Evolutionary conservation across 2,329 filamentous ascomycete genomes (phyloP).

Genomic region (Sporothrix brasiliensis): DNA sequence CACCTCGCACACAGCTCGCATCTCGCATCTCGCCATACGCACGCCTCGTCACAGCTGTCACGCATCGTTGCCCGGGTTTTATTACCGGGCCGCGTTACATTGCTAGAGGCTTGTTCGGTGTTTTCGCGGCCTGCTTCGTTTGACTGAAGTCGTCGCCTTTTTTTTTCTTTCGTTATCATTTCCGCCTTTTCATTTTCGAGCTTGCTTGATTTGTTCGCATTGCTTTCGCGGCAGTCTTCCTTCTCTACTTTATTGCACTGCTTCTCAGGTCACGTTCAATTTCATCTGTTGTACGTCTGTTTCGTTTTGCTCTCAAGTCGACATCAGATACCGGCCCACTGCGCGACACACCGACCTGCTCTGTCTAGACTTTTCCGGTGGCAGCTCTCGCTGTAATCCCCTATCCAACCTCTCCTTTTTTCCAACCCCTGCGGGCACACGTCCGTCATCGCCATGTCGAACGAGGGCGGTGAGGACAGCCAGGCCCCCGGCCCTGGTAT

Average conservation of each 20-base stretch:
- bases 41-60: conserved; percentile 17
- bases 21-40: conserved; percentile 6
- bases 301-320: conserved; percentile 8
- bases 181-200: not conserved
- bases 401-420: not conserved
- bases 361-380: not conserved
- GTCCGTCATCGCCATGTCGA: conserved; percentile 32
- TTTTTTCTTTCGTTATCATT: not conserved
- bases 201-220: conserved; percentile 16
- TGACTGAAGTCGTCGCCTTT: not conserved
- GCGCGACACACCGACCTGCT: not conserved
- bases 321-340: not conserved
- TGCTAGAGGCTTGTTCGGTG: conserved; percentile 10
- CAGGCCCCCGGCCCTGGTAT: conserved; percentile 42
- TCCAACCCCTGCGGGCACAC: not conserved
- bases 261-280: not conserved
- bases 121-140: not conserved
- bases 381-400: not conserved
- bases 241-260: conserved; percentile 9
- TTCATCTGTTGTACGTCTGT: conserved; percentile 2
- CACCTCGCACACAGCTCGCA: conserved; percentile 3
- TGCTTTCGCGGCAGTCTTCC: conserved; percentile 5
- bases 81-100: conserved; percentile 12
- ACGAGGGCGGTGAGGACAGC: conserved; percentile 29
- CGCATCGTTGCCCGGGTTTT: conserved; percentile 5